Percentiles rank a stretch among this genome's conserved stretches.
Evolutionary conservation across 768 basidiomycete genomes (phyloP).

Genomic region (Suillus luteus): DNA sequence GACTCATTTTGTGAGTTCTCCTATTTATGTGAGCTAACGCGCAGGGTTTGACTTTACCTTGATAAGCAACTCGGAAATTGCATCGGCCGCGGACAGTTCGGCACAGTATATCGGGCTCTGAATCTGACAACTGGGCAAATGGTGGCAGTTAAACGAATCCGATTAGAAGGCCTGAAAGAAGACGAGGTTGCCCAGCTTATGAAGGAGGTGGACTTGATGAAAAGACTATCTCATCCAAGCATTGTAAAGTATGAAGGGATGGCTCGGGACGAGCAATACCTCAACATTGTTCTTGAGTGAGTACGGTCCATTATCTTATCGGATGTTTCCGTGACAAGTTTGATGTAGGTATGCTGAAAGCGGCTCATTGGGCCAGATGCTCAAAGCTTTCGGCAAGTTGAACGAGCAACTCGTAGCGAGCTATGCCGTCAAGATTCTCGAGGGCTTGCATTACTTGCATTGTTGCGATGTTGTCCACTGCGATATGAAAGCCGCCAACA

Average conservation of each 20-base stretch:
- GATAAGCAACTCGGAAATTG: slow-evolving; percentile 94
- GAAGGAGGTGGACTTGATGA: slow-evolving; percentile 92
- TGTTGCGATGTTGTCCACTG: slow-evolving; percentile 90
- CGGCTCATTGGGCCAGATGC: slow-evolving; percentile 89
- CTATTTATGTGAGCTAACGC: slow-evolving; percentile 16
- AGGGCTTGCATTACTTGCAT: slow-evolving; percentile 94
- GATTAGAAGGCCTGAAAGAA: slow-evolving; percentile 87
- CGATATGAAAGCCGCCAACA: slow-evolving; percentile 98
- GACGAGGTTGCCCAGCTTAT: slow-evolving; percentile 89
- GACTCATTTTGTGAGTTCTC: slow-evolving; percentile 73
- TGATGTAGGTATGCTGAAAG: slow-evolving; percentile 86
- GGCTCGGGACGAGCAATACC: slow-evolving; percentile 82
- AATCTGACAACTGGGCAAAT: slow-evolving; percentile 94
- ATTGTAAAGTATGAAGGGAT: slow-evolving; percentile 99
- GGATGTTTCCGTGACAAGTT: slow-evolving; percentile 18
- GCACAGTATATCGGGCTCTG: slow-evolving; percentile 91
- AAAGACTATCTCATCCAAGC: slow-evolving; percentile 88
- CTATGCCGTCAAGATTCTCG: slow-evolving; percentile 95
- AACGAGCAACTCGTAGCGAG: slow-evolving; percentile 90
- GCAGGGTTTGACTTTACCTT: not conserved
- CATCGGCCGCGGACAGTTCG: slow-evolving; percentile 96
- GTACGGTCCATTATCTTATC: slow-evolving; percentile 34
- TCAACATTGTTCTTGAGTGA: slow-evolving; percentile 94
- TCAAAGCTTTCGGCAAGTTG: slow-evolving; percentile 91
- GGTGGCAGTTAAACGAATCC: slow-evolving; percentile 98